Conservation (phyloP, 805 yeast genomes). For the Kuraishia capsulata region DNA sequence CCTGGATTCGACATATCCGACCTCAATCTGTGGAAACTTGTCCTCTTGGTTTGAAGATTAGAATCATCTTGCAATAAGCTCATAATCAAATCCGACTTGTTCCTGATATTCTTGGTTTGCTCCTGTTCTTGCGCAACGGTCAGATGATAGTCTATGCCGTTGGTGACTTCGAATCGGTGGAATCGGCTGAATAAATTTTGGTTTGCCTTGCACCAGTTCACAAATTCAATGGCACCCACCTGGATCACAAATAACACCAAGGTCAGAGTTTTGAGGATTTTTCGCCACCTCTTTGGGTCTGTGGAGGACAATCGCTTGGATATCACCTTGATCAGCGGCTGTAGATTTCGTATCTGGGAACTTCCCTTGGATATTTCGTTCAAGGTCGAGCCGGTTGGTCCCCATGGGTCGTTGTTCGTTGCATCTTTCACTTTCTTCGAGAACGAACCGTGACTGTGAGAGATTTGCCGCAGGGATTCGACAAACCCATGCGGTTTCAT, state of each 20-base stretch:
- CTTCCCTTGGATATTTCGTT: slow-evolving; percentile 42
- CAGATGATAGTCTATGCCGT: slow-evolving; percentile 3
- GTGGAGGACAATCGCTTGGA: slow-evolving; percentile 27
- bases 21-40: slow-evolving; percentile 29
- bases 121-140: slow-evolving; percentile 12
- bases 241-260: slow-evolving; percentile 41
- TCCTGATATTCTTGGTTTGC: slow-evolving; percentile 24
- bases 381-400: slow-evolving; percentile 50
- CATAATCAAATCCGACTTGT: slow-evolving; percentile 25
- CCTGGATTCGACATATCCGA: slow-evolving; percentile 34
- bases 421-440: slow-evolving; percentile 24
- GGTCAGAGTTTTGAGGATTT: slow-evolving; percentile 40
- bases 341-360: slow-evolving; percentile 26
- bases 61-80: slow-evolving; percentile 21
- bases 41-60: slow-evolving; percentile 28
- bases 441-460: not conserved
- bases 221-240: slow-evolving; percentile 44
- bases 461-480: not conserved
- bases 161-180: slow-evolving; percentile 17
- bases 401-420: slow-evolving; percentile 42
- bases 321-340: slow-evolving; percentile 29
- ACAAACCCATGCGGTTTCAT: too few species aligned
- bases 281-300: slow-evolving; percentile 23
- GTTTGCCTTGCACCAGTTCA: slow-evolving; percentile 36
- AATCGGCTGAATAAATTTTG: slow-evolving; percentile 18